Evolutionary conservation across 139 green algal species (phyloP), one percentile per base, ranked within the genome.

Genomic region (Chlorella sp.): DNA sequence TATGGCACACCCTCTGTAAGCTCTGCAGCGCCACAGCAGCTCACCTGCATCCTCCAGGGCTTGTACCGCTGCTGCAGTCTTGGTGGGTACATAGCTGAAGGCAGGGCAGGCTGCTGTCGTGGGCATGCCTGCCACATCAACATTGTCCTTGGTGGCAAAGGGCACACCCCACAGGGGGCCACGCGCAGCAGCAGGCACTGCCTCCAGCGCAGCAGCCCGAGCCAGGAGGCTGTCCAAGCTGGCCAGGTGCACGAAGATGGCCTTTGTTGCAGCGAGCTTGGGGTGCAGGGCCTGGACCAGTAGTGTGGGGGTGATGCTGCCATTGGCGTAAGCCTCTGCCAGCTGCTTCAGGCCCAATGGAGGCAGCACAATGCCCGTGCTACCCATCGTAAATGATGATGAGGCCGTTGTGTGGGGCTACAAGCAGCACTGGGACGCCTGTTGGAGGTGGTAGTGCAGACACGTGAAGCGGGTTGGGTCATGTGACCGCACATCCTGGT

Each of bases 111-210:
- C 86, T 31, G 80, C 84, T 22, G 86, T 93, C 5, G 86, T 94
- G 30, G 83, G 75, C 55, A 81, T 80, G 17, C 83, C 83, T n/a
- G 72, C 80, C 1, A 93, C 82, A 68, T 92, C 85, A 4, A 94
- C 89, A 69, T 94, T 94, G 80, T 94, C 88, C 75, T 92, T 93
- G 1, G 89, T 80, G 29, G 78, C 89, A 74, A 92, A 92, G 0
- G 86, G 85, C 2, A 91, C 61, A n/a, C 87, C 89, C 73, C 79
- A 90, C 55, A 35, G 22, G 24, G 14, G 24, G 10, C 35, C 66
- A 14, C 66, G 70, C 33, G 78, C 31, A 17, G 35, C 49, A 3
- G 31, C 14, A 5, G 72, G 74, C 69, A 77, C 51, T 3, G 27
- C 49, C 62, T 92, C 87, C 60, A 91, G 67, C 17, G 68, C 70